Evolutionary conservation across 768 basidiomycete genomes (phyloP).

Genomic region (Leucocoprinus leucothites): DNA sequence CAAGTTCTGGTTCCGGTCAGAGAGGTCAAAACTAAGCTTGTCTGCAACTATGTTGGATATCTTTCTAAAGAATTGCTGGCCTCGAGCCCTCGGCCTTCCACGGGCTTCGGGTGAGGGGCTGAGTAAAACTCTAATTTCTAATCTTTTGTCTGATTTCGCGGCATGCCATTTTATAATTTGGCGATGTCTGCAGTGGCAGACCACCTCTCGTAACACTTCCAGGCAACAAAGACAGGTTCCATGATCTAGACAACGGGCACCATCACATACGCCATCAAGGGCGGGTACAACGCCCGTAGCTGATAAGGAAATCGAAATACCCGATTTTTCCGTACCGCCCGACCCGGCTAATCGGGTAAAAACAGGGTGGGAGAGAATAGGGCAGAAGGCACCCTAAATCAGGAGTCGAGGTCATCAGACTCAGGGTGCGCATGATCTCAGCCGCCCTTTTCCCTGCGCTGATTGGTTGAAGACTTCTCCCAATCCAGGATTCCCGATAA

Average conservation of each 20-base stretch:
- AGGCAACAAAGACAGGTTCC: not conserved
- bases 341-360: constrained; percentile 11
- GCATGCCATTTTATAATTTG: too few species aligned
- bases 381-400: constrained; percentile 9
- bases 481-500: constrained; percentile 12
- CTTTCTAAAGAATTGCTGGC: too few species aligned
- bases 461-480: not conserved
- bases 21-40: too few species aligned
- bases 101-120: too few species aligned
- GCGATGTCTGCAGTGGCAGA: too few species aligned
- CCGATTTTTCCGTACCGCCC: constrained; percentile 14
- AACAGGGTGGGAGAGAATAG: not conserved
- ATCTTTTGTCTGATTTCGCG: too few species aligned
- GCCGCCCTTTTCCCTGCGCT: not conserved
- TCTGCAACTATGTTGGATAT: too few species aligned
- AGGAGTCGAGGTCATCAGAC: constrained; percentile 9
- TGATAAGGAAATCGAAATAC: constrained; percentile 13
- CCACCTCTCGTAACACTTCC: not conserved
- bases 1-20: too few species aligned
- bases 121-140: too few species aligned
- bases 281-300: not conserved
- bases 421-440: constrained; percentile 10
- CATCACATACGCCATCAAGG: constrained; percentile 14
- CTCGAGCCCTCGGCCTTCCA: too few species aligned
- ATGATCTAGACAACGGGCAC: not conserved